Evolutionary conservation across 2,329 filamentous ascomycete genomes (phyloP), one percentile per base, ranked within the genome.

Genomic region (Neocucurbitaria cava): DNA sequence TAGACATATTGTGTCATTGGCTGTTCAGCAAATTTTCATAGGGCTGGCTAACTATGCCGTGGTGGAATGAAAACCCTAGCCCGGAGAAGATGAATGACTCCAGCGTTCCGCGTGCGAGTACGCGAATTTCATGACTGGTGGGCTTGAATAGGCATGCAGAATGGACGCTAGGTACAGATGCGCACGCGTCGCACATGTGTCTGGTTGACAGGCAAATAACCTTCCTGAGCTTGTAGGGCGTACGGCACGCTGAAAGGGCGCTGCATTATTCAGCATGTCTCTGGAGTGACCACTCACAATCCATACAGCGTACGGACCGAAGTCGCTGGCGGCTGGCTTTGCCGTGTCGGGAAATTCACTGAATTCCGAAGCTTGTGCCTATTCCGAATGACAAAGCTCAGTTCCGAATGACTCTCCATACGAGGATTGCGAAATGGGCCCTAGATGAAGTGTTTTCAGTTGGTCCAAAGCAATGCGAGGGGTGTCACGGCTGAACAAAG

Each of bases 1-100:
- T 71, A 67, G 69, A 63, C 65, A 51, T 55, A 21, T 13, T 28
- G 50, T 66, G 61, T 68, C 54, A 64, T 61, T 62, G 56, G 46
- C 21, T 49, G 46, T 23, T 28, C 41, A 62, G 59, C 56, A 65
- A 66, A 61, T 61, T 65, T 67, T 65, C 49, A 41, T 53, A 52
- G 47, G 47, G 26, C 15, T 30, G 20, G 46, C 46, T 42, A 11
- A 40, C 65, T 65, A 68, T 61, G 47, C 59, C 59, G 39, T 60
- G 61, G n/a, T n/a, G n/a, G n/a, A n/a, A n/a, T n/a, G n/a, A n/a
- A n/a, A n/a, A n/a, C n/a, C n/a, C n/a, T n/a, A n/a, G n/a, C n/a
- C n/a, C n/a, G n/a, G n/a, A n/a, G n/a, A n/a, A n/a, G n/a, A n/a
- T n/a, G 33, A 44, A 44, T 39, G 45, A 46, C 43, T 39, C 44